phyloP scores from a whole-genome alignment of 805 yeast species.

The Candida ulmi region DNA sequence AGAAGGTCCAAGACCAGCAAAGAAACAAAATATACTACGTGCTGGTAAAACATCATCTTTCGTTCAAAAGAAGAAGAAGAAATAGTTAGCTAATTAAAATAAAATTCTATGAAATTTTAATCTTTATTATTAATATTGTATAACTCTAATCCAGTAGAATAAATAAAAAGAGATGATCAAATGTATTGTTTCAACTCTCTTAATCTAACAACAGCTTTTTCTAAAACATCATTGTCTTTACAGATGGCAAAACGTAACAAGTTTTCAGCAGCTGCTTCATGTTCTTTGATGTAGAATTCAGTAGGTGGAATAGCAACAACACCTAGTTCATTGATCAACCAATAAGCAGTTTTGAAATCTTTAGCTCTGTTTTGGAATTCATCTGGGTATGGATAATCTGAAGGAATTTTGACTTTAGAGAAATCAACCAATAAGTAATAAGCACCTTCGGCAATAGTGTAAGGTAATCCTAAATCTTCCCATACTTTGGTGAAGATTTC shows the following conservation, averaged over 20 bases:
- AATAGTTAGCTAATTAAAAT: too few species aligned
- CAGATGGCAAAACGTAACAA: constrained; percentile 93
- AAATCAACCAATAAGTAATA: constrained; percentile 89
- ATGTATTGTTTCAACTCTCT: constrained; percentile 63
- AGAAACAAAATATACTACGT: constrained; percentile 25
- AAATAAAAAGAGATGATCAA: constrained; percentile 2
- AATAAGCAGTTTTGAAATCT: constrained; percentile 85
- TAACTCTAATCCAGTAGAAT: background rate
- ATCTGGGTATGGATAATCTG: constrained; percentile 63
- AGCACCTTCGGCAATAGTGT: constrained; percentile 89
- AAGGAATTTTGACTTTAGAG: constrained; percentile 74
- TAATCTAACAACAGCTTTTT: constrained; percentile 76
- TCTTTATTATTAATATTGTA: background rate
- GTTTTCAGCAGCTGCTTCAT: constrained; percentile 74
- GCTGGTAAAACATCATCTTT: constrained; percentile 21
- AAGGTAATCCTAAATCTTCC: constrained; percentile 84
- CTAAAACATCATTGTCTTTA: constrained; percentile 78
- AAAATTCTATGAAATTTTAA: background rate
- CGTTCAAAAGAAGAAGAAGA: constrained; percentile 13
- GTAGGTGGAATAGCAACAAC: constrained; percentile 97
- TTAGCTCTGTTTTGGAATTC: constrained; percentile 64
- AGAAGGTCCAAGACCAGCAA: constrained; percentile 51
- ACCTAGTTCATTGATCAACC: constrained; percentile 90
- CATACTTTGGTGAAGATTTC: constrained; percentile 68
- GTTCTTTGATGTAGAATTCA: constrained; percentile 75